phyloP scores from a whole-genome alignment of 345 rosid species.

The Boechera divaricarpa region DNA sequence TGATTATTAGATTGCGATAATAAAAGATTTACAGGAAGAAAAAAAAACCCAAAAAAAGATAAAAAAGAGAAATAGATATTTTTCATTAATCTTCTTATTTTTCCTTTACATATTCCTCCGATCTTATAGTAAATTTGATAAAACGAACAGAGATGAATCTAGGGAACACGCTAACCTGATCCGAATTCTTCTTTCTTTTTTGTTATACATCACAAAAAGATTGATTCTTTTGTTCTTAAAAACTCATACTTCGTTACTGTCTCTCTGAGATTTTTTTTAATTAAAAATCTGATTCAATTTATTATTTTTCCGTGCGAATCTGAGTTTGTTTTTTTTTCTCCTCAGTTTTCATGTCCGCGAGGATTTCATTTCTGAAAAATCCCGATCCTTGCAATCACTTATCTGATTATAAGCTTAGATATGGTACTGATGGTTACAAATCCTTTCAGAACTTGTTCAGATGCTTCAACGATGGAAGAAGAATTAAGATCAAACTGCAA shows the following conservation, averaged over 20 bases:
- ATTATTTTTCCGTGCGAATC: slow-evolving; percentile 5
- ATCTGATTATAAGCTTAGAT: slow-evolving; percentile 72
- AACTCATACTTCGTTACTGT: neutral
- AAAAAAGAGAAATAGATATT: slow-evolving; percentile 26
- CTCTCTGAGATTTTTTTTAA: neutral
- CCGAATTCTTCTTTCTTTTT: slow-evolving; percentile 27
- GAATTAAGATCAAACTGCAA: slow-evolving; percentile 50
- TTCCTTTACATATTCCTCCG: slow-evolving; percentile 29
- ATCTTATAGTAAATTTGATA: slow-evolving; percentile 38
- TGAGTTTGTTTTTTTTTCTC: slow-evolving; percentile 16
- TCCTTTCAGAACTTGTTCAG: slow-evolving; percentile 57
- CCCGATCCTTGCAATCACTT: slow-evolving; percentile 80
- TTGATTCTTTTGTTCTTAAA: slow-evolving; percentile 31
- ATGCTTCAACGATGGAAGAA: slow-evolving; percentile 60
- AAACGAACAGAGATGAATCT: slow-evolving; percentile 32
- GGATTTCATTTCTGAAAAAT: slow-evolving; percentile 50
- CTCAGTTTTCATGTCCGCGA: slow-evolving; percentile 54
- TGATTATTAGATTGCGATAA: slow-evolving; percentile 37
- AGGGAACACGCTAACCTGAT: slow-evolving; percentile 29
- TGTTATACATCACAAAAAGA: slow-evolving; percentile 8
- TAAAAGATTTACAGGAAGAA: slow-evolving; percentile 12
- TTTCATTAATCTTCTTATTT: slow-evolving; percentile 10
- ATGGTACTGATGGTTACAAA: slow-evolving; percentile 62
- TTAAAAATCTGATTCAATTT: neutral
- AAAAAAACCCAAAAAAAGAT: slow-evolving; percentile 7